A percentile compares a stretch with the other conserved stretches of the same genome.
These are phyloP conservation scores for Rhodosporidiobolus sp. DNA, from an alignment of 768 basidiomycete genomes.

Conservation along the genomic window DNA sequence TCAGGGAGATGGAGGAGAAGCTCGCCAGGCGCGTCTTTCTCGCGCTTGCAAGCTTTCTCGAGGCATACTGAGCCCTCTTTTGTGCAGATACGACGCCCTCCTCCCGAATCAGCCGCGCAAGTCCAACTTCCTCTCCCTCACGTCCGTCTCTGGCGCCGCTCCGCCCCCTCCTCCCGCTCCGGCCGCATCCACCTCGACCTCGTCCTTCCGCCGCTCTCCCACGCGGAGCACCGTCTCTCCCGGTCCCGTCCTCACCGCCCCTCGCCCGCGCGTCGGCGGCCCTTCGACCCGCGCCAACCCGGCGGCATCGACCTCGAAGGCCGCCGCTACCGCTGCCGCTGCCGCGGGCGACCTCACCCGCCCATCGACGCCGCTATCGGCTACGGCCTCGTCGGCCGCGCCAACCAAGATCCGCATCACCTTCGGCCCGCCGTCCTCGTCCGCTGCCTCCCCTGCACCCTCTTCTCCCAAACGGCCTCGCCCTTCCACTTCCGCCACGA, in stretches of 20 bases:
- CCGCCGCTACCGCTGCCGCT: not conserved
- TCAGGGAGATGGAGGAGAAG: conserved; percentile 22
- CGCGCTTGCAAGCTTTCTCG: not conserved
- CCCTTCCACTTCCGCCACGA: not conserved
- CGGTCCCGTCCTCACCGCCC: not conserved
- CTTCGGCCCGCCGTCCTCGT: conserved; percentile 9
- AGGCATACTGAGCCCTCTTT: not conserved
- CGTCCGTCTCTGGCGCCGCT: not conserved
- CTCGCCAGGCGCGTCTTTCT: conserved; percentile 6
- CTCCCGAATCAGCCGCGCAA: conserved; percentile 41
- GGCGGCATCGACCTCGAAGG: not conserved
- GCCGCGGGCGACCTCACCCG: not conserved
- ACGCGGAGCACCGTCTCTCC: not conserved
- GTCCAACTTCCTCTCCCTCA: conserved; percentile 36
- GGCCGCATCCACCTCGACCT: not conserved
- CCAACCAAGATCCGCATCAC: conserved; percentile 29
- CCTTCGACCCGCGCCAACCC: not conserved
- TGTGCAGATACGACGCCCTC: conserved; percentile 32
- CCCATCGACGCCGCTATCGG: conserved; percentile 23
- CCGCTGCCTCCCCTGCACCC: not conserved
- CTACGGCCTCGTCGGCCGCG: not conserved
- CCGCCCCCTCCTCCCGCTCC: not conserved
- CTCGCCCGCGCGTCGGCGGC: not conserved
- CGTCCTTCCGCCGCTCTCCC: not conserved
- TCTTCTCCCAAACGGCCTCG: not conserved